Evolutionary conservation across 495 filamentous ascomycete species (phyloP), one percentile per base, ranked within the genome.

Genomic region (Trichoderma gamsii): DNA sequence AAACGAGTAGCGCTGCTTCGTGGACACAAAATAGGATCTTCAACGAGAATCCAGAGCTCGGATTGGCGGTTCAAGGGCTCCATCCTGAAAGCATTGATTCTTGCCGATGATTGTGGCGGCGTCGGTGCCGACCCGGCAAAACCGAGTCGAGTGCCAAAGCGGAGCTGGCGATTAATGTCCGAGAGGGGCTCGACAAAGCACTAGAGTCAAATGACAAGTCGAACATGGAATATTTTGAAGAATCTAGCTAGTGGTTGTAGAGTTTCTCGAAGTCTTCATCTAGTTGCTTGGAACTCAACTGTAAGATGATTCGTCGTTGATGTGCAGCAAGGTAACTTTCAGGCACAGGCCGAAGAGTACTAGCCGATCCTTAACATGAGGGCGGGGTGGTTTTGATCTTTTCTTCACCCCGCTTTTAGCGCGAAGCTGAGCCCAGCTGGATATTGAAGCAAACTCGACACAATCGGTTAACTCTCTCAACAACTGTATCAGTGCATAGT

Each of bases 91-190:
- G 49, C 49, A n/a, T 52, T 21, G 56, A 61, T 2, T 61, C 25
- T 27, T 29, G 56, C 56, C 56, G 44, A 49, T n/a, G 44, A 49
- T 49, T 49, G 3, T 4, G 13, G 15, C n/a, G 56, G 4, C 56
- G 3, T 61, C 56, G 56, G 56, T 29, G 56, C 56, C 56, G 56
- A 61, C 3, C 23, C 56, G 56, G 56, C 56, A 32, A 61, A 49
- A 4, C 27, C 25, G 56, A 61, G 11, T 32, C 16, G 27, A 15
- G 56, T 61, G 16, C 12, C 3, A 3, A 32, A 81, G 41, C 9
- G 15, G 25, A 61, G 23, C 8, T 21, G 8, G 49, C 16, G 49
- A 25, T 29, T 21, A 29, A 61, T 61, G 11, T 61, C 56, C 56
- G 56, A 16, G 56, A 61, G 56, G 56, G 56, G 56, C 56, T 13